These are phyloP conservation scores for Candida smagusa DNA, from an alignment of 1,139 yeast genomes.

Conservation along the genomic window DNA sequence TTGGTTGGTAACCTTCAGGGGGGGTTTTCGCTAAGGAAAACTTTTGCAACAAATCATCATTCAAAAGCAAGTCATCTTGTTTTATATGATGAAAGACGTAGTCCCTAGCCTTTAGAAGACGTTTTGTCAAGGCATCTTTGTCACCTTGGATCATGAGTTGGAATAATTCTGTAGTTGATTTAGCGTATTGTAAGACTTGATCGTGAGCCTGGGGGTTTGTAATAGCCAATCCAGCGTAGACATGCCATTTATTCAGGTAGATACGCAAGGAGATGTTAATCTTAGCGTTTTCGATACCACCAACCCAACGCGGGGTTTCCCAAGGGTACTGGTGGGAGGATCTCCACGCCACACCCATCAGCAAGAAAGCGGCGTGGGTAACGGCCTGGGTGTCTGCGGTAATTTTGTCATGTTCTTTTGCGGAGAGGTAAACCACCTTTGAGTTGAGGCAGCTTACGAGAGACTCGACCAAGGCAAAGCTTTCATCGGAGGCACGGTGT, in stretches of 20 bases:
- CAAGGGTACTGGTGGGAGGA: conserved; percentile 84
- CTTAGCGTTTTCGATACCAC: conserved; percentile 94
- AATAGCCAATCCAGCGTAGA: conserved; percentile 94
- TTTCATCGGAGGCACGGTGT: conserved; percentile 62
- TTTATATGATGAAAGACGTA: conserved; percentile 72
- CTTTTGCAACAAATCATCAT: conserved; percentile 75
- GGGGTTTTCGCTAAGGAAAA: conserved; percentile 77
- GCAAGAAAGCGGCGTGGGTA: conserved; percentile 93
- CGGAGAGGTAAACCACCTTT: conserved; percentile 73
- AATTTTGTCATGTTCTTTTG: conserved; percentile 84
- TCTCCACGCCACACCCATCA: conserved; percentile 98
- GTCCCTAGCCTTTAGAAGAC: conserved; percentile 66
- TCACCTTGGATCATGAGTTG: conserved; percentile 76
- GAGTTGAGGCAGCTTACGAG: conserved; percentile 73
- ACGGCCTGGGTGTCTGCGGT: conserved; percentile 99
- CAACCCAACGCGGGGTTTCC: conserved; percentile 83
- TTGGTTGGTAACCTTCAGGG: conserved; percentile 66
- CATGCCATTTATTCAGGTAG: conserved; percentile 95
- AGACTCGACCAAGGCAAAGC: conserved; percentile 57
- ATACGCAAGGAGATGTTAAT: conserved; percentile 89
- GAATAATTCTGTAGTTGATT: conserved; percentile 77
- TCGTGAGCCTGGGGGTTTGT: conserved; percentile 92
- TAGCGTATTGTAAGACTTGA: conserved; percentile 87
- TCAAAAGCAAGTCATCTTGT: conserved; percentile 59
- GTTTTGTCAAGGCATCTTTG: conserved; percentile 50